Conservation (phyloP, 2,329 filamentous ascomycete species). For the Aspergillus sp. region DNA sequence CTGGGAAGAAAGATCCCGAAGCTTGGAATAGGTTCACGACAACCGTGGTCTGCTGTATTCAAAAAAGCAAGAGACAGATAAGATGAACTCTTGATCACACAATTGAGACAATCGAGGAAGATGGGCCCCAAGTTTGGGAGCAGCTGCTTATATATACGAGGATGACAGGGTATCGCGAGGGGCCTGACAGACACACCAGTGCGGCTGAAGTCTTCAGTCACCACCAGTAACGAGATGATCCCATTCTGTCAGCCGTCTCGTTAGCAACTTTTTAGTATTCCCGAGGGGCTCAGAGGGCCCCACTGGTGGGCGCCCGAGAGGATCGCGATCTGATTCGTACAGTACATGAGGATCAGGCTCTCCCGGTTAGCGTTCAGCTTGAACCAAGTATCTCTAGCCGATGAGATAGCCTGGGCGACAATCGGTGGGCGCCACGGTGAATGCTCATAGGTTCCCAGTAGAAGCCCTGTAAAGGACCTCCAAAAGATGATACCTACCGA, state of each 20-base stretch:
- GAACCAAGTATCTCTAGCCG: neutral
- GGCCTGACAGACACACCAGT: neutral
- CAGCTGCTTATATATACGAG: neutral
- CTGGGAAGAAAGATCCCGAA: neutral
- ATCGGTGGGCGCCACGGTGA: neutral
- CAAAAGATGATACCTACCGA: neutral
- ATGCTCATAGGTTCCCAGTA: neutral
- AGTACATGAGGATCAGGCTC: neutral
- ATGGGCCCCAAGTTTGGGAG: neutral
- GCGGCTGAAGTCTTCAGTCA: neutral
- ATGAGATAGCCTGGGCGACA: neutral
- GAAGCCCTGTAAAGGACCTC: neutral
- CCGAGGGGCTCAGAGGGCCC: neutral
- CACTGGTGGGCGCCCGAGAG: neutral
- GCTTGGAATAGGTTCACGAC: neutral
- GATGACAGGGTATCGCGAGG: neutral
- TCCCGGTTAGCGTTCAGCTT: neutral
- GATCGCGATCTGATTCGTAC: neutral
- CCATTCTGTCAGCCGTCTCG: neutral
- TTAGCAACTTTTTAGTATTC: neutral
- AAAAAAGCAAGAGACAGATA: too few species aligned
- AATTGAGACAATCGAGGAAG: neutral
- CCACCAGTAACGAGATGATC: neutral
- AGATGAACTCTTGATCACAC: too few species aligned
- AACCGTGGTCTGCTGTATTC: neutral